Evolutionary conservation across 1,139 yeast species (phyloP).

Genomic region (Pichia sp.): DNA sequence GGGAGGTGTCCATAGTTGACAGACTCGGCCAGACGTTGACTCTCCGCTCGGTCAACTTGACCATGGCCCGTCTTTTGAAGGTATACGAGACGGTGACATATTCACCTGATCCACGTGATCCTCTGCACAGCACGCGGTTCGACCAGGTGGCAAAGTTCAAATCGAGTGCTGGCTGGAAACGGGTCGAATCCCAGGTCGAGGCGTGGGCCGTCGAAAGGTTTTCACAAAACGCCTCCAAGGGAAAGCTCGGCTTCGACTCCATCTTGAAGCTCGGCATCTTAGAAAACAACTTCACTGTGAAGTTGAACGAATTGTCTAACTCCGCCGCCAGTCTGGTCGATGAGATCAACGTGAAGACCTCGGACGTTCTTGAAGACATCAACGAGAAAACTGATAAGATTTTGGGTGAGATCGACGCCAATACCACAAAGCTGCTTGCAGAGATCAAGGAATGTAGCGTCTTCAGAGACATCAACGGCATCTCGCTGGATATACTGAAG

Average conservation of each 20-base stretch:
- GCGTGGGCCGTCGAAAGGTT: constrained; percentile 91
- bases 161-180: constrained; percentile 69
- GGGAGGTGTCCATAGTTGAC: constrained; percentile 88
- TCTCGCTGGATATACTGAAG: constrained; percentile 19
- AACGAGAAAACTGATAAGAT: constrained; percentile 21
- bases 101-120: constrained; percentile 57
- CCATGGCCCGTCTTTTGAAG: constrained; percentile 69
- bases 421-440: constrained; percentile 17
- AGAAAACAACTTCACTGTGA: constrained; percentile 19
- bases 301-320: neutral
- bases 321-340: constrained; percentile 28
- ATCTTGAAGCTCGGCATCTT: constrained; percentile 45
- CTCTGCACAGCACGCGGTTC: constrained; percentile 55
- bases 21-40: constrained; percentile 58
- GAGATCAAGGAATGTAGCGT: constrained; percentile 23
- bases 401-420: constrained; percentile 37
- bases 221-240: constrained; percentile 79
- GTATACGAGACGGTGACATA: constrained; percentile 86
- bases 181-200: constrained; percentile 77
- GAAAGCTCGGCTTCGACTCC: constrained; percentile 77
- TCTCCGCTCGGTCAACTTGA: constrained; percentile 82
- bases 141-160: constrained; percentile 83
- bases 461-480: constrained; percentile 37
- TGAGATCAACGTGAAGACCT: constrained; percentile 38
- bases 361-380: constrained; percentile 20